A percentile compares a stretch with the other conserved stretches of the same genome.
Conservation (phyloP, 2,329 filamentous ascomycete species). For the Scortechinia acanthostroma region DNA sequence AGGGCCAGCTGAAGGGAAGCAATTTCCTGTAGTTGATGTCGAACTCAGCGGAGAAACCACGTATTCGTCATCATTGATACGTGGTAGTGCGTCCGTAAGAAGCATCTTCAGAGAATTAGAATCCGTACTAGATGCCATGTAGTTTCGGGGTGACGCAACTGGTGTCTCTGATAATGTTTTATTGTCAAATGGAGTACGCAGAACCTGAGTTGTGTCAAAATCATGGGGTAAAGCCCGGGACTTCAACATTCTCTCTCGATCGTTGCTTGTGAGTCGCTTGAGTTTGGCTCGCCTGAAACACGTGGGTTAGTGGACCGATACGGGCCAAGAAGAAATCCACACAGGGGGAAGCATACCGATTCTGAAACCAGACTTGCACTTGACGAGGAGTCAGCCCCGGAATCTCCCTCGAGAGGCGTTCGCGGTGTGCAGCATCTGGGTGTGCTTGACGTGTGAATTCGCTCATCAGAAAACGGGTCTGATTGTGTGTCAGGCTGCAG, state of each 20-base stretch:
- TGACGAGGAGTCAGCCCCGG: slow-evolving; percentile 85
- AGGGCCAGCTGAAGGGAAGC: neutral
- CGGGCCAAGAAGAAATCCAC: neutral
- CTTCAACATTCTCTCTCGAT: slow-evolving; percentile 65
- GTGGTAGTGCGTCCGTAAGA: neutral
- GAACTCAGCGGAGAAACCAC: neutral
- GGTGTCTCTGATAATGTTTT: neutral
- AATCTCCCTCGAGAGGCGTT: slow-evolving; percentile 80
- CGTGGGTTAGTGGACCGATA: neutral
- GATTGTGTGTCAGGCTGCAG: slow-evolving; percentile 71
- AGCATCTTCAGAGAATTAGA: neutral
- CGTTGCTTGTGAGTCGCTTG: slow-evolving; percentile 64
- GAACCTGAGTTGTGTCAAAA: slow-evolving; percentile 63
- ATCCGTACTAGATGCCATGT: neutral
- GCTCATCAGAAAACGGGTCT: slow-evolving; percentile 95
- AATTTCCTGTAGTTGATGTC: neutral
- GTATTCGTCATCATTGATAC: neutral
- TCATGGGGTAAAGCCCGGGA: slow-evolving; percentile 67
- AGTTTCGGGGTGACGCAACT: neutral
- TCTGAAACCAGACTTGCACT: slow-evolving; percentile 98
- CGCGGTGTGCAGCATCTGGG: slow-evolving; percentile 83
- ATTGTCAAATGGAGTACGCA: slow-evolving; percentile 59
- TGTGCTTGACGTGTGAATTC: slow-evolving; percentile 93
- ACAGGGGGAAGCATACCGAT: slow-evolving; percentile 55
- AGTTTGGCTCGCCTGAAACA: slow-evolving; percentile 59